A percentile compares a stretch with the other conserved stretches of the same genome.
These are phyloP conservation scores for Aureobasidium zeae DNA, from an alignment of 2,329 filamentous ascomycete species.

Conservation along the genomic window DNA sequence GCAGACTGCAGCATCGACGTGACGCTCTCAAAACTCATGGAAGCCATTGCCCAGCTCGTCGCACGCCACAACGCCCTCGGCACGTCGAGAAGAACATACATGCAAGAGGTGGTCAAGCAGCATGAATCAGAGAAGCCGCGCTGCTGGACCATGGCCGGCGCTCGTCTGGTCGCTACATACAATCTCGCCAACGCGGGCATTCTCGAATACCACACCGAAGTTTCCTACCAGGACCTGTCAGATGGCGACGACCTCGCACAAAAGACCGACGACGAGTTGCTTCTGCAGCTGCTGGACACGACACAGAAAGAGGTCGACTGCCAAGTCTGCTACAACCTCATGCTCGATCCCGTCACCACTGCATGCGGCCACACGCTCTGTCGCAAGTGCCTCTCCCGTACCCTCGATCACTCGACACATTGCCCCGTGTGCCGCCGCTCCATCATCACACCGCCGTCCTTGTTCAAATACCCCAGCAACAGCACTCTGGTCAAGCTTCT, in stretches of 20 bases:
- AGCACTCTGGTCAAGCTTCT: conserved; percentile 54
- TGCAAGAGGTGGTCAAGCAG: conserved; percentile 35
- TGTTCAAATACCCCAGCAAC: conserved; percentile 50
- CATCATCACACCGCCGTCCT: conserved; percentile 45
- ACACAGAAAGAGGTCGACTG: conserved; percentile 70
- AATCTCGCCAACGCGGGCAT: conserved; percentile 53
- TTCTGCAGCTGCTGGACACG: conserved; percentile 52
- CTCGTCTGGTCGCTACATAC: conserved; percentile 58
- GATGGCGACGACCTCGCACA: conserved; percentile 31
- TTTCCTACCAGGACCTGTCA: conserved; percentile 39
- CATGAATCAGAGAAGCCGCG: conserved; percentile 31
- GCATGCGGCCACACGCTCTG: conserved; percentile 87
- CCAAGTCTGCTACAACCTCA: conserved; percentile 75
- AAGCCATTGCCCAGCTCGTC: conserved; percentile 49
- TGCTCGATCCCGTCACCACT: conserved; percentile 75
- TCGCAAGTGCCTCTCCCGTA: conserved; percentile 64
- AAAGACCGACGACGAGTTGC: conserved; percentile 39
- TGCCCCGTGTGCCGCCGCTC: conserved; percentile 72
- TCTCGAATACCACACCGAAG: conserved; percentile 48
- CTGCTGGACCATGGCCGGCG: conserved; percentile 42
- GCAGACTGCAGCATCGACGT: conserved; percentile 73
- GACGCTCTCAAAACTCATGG: conserved; percentile 61
- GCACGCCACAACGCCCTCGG: conserved; percentile 29
- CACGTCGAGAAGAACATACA: conserved; percentile 16
- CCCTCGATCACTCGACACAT: conserved; percentile 65